Base-by-base conservation (phyloP, 2,329 filamentous ascomycete genomes). In the Apiospora pterosperma region DNA sequence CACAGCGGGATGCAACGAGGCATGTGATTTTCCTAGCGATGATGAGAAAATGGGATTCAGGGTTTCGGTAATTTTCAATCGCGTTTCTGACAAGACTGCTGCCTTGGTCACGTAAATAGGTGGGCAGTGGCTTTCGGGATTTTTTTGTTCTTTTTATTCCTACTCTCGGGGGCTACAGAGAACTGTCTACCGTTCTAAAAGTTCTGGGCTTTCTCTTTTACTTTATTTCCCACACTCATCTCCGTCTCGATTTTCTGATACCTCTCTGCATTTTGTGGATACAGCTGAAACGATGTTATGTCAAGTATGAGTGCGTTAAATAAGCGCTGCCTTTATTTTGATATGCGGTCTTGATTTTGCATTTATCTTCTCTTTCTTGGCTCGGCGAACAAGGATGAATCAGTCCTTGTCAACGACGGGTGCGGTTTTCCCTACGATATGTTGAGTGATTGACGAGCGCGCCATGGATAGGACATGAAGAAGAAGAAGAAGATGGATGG, bases 161-260 rank as follows among this genome's bases (percentile, higher is more conserved):
- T n/a, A 55, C 48, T 55, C 14, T 52, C 19, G 28, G 48, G 48
- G 48, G 48, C 48, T 55, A 55, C 48, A 55, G 48, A 55, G 48
- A 34, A 34, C n/a, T 28, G 55, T n/a, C 41, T 60, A 28, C 19
- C 36, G 34, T 61, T 64, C 62, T 34, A 44, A 65, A 62, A 64
- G 48, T 60, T 59, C 48, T 66, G 60, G 59, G 52, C 59, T 60
- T 60, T 41, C 44, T 44, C 68, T 71, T 55, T 55, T 55, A 55
- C 25, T 55, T 55, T 55, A 55, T 55, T 34, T 55, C 48, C 48
- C 48, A 55, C 48, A 72, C 58, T 69, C 69, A 68, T 71, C 70
- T 74, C 69, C 69, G 71, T 73, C 67, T 70, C 69, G 63, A 67
- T 69, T 71, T 73, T 72, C 72, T 73, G 74, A 76, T 76, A 75